Evolutionary conservation across 1,284 basidiomycete genomes (phyloP), one percentile per base, ranked within the genome.

Genomic region (Ustilago nuda): DNA sequence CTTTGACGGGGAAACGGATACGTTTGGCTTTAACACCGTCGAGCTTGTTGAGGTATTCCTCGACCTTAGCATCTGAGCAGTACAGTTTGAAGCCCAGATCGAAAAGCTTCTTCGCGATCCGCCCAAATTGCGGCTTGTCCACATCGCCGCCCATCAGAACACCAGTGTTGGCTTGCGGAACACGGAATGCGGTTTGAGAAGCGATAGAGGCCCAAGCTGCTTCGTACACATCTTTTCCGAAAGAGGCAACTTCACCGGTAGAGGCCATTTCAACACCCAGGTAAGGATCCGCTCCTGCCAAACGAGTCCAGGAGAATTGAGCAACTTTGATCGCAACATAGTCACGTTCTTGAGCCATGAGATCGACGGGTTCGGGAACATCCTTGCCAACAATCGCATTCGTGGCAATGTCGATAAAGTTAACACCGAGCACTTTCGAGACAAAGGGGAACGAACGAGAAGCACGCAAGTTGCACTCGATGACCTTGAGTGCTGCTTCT

Each of bases 381-480:
- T 95, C 89, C 82, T 93, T 88, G 61, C 91, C 93, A 46, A 94
- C 91, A 82, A 99, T 99, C 19, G 96, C 97, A 36, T 91, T 90
- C 7, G 96, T 94, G 4, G 97, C 97, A 56, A 92, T 92, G 78
- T 98, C 94, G 82, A 99, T 95, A 87, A 98, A 98, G 89, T 99
- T 98, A 87, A 92, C 91, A 53, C 94, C 96, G 59, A 98, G 90
- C 23, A 99, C 97, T 88, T 99, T 99, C 76, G 94, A 96, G 7
- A 99, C 97, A 88, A 99, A 99, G 79, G 97, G 97, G 93, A 98
- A 99, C 54, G 94, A 97, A 51, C 97, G 92, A 52, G 95, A 97
- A 32, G 97, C 97, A 79, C 97, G 94, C 60, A 99, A 89, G 88
- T 99, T 99, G 87, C 97, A 99, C 88, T 99, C 96, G 78, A 99